Evolutionary conservation across 1,284 basidiomycete genomes (phyloP).

Genomic region (Melampsora occidentalis): DNA sequence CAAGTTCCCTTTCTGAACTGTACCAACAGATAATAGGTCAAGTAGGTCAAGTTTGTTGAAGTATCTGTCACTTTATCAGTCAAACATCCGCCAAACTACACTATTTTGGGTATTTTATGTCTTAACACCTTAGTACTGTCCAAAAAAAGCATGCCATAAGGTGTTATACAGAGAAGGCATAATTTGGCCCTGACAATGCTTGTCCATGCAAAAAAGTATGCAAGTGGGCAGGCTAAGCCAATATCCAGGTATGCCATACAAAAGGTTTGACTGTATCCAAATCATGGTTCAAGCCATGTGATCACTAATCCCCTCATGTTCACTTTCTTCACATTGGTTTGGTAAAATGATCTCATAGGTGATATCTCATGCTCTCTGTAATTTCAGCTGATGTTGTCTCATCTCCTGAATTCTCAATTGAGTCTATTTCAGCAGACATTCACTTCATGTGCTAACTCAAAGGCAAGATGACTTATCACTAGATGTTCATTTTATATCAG

Average conservation of each 20-base stretch:
- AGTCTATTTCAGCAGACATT: background rate
- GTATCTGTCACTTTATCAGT: background rate
- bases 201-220: background rate
- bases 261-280: background rate
- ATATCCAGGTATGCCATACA: background rate
- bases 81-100: background rate
- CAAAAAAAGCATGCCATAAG: background rate
- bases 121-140: background rate
- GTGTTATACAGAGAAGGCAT: background rate
- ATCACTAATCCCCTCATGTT: too few species aligned
- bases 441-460: background rate
- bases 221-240: background rate
- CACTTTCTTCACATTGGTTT: background rate
- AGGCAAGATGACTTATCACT: too few species aligned
- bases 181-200: background rate
- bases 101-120: background rate
- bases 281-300: background rate
- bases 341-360: background rate
- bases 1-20: too few species aligned
- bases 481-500: too few species aligned
- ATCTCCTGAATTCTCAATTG: background rate
- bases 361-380: background rate
- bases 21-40: too few species aligned
- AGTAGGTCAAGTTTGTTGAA: too few species aligned
- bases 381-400: background rate